phyloP scores from a whole-genome alignment of 2,329 filamentous ascomycete species.

The Aspergillus sp. region DNA sequence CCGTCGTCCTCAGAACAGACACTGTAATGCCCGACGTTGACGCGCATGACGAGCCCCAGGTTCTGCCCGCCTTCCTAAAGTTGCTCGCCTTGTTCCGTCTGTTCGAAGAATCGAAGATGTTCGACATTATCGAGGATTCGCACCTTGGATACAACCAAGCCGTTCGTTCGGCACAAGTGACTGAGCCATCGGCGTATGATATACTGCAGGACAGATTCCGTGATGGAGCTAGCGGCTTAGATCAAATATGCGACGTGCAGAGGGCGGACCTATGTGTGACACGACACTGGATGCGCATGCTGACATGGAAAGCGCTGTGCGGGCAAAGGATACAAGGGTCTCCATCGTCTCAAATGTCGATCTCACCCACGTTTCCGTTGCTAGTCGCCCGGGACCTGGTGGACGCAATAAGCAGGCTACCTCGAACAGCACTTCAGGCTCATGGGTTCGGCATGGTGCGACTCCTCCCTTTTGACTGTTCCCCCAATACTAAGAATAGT shows the following conservation, averaged over 20 bases:
- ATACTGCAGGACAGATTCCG: conserved; percentile 50
- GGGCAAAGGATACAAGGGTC: conserved; percentile 30
- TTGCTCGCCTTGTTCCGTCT: conserved; percentile 56
- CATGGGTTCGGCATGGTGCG: conserved; percentile 52
- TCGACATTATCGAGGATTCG: conserved; percentile 50
- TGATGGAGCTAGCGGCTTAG: conserved; percentile 45
- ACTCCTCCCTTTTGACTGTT: neutral
- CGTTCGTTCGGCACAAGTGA: conserved; percentile 25
- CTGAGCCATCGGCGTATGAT: conserved; percentile 34
- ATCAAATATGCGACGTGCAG: conserved; percentile 54
- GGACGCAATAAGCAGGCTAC: conserved; percentile 48
- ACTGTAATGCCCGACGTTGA: conserved; percentile 42
- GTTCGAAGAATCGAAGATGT: conserved; percentile 56
- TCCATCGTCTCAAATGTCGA: conserved; percentile 20
- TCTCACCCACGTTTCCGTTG: conserved; percentile 37
- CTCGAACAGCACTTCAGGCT: conserved; percentile 53
- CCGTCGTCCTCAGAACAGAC: conserved; percentile 51
- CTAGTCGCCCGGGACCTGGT: conserved; percentile 54
- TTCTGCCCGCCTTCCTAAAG: conserved; percentile 56
- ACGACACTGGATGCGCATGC: conserved; percentile 56
- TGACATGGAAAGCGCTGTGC: conserved; percentile 52
- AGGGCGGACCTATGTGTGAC: conserved; percentile 56
- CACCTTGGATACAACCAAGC: conserved; percentile 10
- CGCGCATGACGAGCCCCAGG: conserved; percentile 47
- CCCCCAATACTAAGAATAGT: neutral